These are phyloP conservation scores for Botrytis galanthina DNA, from an alignment of 2,329 filamentous ascomycete genomes.

Conservation along the genomic window DNA sequence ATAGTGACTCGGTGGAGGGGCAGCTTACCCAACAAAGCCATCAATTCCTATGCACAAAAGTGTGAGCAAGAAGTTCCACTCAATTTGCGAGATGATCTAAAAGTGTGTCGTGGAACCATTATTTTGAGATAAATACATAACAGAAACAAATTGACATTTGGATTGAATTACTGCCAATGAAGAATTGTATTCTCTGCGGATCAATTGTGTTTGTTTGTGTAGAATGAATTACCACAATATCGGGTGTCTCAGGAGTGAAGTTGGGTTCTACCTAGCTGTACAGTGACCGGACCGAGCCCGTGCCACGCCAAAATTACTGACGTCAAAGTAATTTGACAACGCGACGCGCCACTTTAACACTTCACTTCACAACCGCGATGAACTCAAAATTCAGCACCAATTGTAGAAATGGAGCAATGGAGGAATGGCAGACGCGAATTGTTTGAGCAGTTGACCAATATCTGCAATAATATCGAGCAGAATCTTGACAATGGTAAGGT, in stretches of 20 bases:
- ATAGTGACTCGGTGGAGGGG: neutral
- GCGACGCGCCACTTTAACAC: conserved; percentile 8
- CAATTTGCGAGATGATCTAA: neutral
- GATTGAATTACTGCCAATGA: neutral
- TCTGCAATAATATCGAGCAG: conserved; percentile 30
- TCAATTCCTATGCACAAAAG: neutral
- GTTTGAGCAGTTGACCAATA: conserved; percentile 28
- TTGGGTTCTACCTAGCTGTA: neutral
- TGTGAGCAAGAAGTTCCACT: neutral
- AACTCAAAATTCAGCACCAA: neutral
- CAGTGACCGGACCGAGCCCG: neutral
- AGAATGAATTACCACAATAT: neutral
- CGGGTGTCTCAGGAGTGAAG: neutral
- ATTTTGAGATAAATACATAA: neutral
- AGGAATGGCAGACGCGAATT: conserved; percentile 29
- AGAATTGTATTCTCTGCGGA: neutral
- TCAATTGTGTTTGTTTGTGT: neutral
- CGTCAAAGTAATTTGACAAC: neutral
- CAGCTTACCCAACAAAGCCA: neutral
- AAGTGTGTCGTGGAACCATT: neutral
- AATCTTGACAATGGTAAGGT: conserved; percentile 30
- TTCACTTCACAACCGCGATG: conserved; percentile 5
- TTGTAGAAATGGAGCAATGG: conserved; percentile 33
- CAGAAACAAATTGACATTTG: neutral
- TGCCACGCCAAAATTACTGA: neutral